Percentiles rank a stretch among this genome's conserved stretches.
Evolutionary conservation across 116 monocot genomes (phyloP).

Genomic region (Dioscorea cayenensis): DNA sequence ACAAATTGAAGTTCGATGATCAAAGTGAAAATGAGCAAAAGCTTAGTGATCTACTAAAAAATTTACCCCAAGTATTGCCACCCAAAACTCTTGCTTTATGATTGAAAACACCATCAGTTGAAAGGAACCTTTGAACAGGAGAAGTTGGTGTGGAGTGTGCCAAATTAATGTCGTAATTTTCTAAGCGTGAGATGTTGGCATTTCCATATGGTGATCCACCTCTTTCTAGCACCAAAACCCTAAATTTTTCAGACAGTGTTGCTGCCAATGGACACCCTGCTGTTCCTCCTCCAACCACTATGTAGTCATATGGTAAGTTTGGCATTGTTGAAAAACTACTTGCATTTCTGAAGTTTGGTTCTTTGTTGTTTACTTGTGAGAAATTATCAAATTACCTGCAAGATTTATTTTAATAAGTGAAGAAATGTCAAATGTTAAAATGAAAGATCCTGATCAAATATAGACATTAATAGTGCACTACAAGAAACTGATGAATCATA

Average conservation of each 20-base stretch:
- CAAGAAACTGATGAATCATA: too few relatives aligned
- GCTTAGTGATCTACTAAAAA: too few relatives aligned
- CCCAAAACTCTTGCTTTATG: background rate
- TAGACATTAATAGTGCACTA: too few relatives aligned
- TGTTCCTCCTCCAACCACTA: background rate
- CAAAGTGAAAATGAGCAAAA: too few relatives aligned
- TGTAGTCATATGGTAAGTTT: background rate
- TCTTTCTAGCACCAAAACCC: background rate
- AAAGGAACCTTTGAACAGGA: background rate
- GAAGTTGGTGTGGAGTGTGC: background rate
- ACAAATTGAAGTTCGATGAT: too few relatives aligned
- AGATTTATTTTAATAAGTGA: too few relatives aligned
- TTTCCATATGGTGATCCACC: background rate
- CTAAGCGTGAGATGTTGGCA: background rate
- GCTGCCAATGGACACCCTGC: background rate
- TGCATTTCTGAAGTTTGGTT: background rate
- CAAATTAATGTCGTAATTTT: background rate
- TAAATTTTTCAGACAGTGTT: background rate
- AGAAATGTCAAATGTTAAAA: too few relatives aligned
- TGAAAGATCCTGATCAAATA: too few relatives aligned
- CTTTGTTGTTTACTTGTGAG: background rate
- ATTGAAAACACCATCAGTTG: background rate
- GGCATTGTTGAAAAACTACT: background rate
- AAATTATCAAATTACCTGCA: background rate
- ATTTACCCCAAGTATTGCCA: background rate